Evolutionary conservation across 179 eudicot species (phyloP), one percentile per base, ranked within the genome.

Genomic region (Vitellaria paradoxa): DNA sequence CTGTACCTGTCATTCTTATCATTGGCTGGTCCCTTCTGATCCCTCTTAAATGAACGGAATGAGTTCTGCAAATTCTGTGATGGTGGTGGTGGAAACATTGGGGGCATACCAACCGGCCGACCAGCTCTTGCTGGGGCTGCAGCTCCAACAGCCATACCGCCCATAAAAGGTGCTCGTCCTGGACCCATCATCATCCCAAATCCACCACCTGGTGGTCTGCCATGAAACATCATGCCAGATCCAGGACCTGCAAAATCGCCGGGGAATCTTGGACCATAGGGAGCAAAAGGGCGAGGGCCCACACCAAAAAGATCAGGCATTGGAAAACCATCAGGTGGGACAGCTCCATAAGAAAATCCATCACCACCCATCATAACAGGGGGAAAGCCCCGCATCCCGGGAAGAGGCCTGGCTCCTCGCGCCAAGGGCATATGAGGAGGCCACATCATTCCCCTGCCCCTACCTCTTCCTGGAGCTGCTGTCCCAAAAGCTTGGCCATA

Each of bases 371-470:
- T 87, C 90, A 93, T 86, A 70, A 86, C 82, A 14, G 98, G 91
- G 15, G 93, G 93, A 75, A 93, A 90, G n/a, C 92, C 98, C 13
- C 92, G 87, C 90, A 93, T 87, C 40, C 93, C 92, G 0, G 97
- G 97, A 70, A 86, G 74, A 40, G 96, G 97, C 18, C 93, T 81
- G 53, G 82, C 81, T 8, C 95, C 93, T 59, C 92, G 90, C 68
- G 83, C 93, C 45, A 87, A 72, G 76, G 97, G 91, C 89, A 93
- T 89, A 68, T 87, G 90, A 45, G 97, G 96, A 7, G 94, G 89
- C 99, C 99, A 96, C 92, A 92, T 84, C 91, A 89, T 88, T 77
- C 96, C 99, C 83, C 98, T 85, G 40, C 97, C 97, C 72, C 97
- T 86, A 71, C 95, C 96, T 77, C 99, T 83, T 68, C 99, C 98